Base-by-base conservation (phyloP, 1,284 basidiomycete species). In the Exobasidium cylindrosporum region DNA sequence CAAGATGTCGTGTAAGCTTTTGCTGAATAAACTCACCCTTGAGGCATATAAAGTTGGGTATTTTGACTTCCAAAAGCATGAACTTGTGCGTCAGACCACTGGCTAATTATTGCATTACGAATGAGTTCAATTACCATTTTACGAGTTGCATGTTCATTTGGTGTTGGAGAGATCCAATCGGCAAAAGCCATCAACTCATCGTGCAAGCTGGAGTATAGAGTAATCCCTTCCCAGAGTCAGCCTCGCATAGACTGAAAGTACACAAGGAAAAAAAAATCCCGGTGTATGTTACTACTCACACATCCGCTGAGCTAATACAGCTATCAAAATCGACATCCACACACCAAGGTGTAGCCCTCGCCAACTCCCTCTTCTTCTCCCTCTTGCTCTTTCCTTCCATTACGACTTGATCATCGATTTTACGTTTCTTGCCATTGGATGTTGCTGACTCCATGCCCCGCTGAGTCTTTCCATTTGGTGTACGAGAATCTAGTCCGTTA, bases 1-100 rank as follows among this genome's bases (percentile, higher is more conserved):
- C n/a, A n/a, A 63, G 59, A 13, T 57, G 66, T 30, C 65, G 61
- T 35, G 67, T 67, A 7, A 67, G 63, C 5, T 60, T 63, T 17
- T 40, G 10, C 35, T 17, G 17, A 17, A 40, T 10, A 7, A 40
- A 83, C 88, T 74, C 78, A 94, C 92, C 93, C 95, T 65, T 86
- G 84, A 1, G 95, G 95, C 13, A 98, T 84, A 80, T 99, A 99
- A 28, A 98, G 83, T 75, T 92, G 91, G 10, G 95, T 99, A 76
- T 90, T 89, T 78, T 90, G 96, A 73, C 90, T 92, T 17, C 95
- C 95, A 80, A 98, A 99, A 0, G 93, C 89, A 59, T 86, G 82
- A 4, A 97, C 88, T 44, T 86, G 81, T 7, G 93, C 92, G 70
- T 95, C 91, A 0, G 87, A 85, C 83, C 91, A 97, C 26, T 83